phyloP scores from a whole-genome alignment of 73 alveolate genomes.

The Stentor coeruleus region DNA sequence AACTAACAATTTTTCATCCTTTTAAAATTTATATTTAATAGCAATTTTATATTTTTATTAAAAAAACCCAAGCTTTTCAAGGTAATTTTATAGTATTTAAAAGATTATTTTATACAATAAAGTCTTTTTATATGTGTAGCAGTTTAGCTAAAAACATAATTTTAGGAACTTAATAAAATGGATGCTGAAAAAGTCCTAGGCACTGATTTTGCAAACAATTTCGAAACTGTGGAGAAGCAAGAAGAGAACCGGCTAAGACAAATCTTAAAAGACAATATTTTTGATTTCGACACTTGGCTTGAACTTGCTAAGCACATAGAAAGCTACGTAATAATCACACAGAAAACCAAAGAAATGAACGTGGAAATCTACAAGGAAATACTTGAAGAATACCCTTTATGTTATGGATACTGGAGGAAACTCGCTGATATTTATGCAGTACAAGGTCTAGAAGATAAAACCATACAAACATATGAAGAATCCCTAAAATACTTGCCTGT shows the following conservation, averaged over 20 bases:
- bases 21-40: no score
- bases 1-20: no score
- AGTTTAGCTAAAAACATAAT: no score
- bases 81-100: no score
- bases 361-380: conserved; percentile 16
- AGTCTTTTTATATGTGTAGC: no score
- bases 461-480: background rate
- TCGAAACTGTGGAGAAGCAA: conserved; percentile 24
- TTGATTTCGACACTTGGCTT: conserved; percentile 24
- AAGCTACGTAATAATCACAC: conserved; percentile 14
- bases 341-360: conserved; percentile 15
- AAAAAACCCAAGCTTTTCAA: no score
- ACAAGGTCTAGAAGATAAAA: conserved; percentile 14
- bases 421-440: conserved; percentile 16
- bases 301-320: conserved; percentile 23
- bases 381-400: conserved; percentile 18
- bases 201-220: conserved; percentile 13
- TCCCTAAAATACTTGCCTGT: conserved; percentile 14
- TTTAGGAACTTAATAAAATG: background rate
- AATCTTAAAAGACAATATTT: background rate
- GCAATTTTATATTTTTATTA: no score
- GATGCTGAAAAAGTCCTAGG: conserved; percentile 4
- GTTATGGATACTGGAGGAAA: conserved; percentile 28
- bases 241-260: conserved; percentile 25
- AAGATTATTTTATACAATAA: no score